Evolutionary conservation across 1,139 yeast species (phyloP), one percentile per base, ranked within the genome.

Genomic region (Magnusiomyces suaveolens): DNA sequence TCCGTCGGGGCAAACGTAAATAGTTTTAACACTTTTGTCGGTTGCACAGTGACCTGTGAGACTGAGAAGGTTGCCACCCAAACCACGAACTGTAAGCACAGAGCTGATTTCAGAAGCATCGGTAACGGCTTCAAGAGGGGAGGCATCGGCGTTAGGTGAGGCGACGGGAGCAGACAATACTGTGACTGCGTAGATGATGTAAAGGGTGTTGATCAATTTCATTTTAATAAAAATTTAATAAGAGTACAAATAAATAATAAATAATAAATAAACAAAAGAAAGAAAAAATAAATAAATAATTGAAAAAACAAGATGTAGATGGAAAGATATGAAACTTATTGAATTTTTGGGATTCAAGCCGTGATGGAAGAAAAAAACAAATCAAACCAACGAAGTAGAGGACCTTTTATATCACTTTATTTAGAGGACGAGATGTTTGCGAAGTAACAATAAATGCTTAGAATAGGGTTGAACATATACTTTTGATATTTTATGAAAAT

Each of bases 171-270:
- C 25, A 33, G 50, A 24, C 29, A 46, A 24, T 20, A 46, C 21
- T 46, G 48, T n/a, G 6, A 39, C 43, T 16, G 23, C n/a, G 36
- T 26, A 29, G 36, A 46, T 25, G 25, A 46, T 46, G 43, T 47
- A 47, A 33, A 47, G 50, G 33, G 50, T 29, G 29, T 47, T 47
- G 16, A 43, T 29, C 23, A 47, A 33, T 47, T 47, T 47, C 50
- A 47, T 47, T 41, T 41, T 41, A 25, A 41, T 41, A 4, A 10
- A 38, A 38, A 10, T 29, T 6, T 29, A 12, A 29, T 29, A 29
- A 29, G 12, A 29, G n/a, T n/a, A n/a, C n/a, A n/a, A n/a, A n/a
- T n/a, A 29, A 29, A 29, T 29, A 29, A 29, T n/a, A n/a, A n/a
- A n/a, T n/a, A n/a, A 29, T 29, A 29, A 29, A 29, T 29, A 29